Conservation (phyloP, 2,329 filamentous ascomycete genomes). For the Samsoniella hepiali region DNA sequence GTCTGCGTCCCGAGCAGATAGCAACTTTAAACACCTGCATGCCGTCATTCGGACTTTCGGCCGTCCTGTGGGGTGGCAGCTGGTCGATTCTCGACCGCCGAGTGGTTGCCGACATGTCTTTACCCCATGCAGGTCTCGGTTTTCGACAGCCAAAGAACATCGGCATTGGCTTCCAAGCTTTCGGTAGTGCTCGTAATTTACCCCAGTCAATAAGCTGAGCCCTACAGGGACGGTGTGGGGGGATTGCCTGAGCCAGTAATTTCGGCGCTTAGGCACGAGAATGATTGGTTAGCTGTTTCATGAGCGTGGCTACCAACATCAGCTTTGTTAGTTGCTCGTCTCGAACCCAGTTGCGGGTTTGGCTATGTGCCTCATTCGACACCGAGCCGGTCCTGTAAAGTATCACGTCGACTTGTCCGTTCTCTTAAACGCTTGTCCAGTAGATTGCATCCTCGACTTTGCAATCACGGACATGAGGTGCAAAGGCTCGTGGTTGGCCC, state of each 20-base stretch:
- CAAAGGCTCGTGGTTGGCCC: too few relatives aligned
- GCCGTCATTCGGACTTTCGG: neutral
- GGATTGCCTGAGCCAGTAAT: slow-evolving; percentile 7
- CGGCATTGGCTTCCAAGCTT: neutral
- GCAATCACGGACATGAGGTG: too few relatives aligned
- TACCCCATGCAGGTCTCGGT: neutral
- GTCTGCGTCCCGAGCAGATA: neutral
- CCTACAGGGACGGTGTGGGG: slow-evolving; percentile 9
- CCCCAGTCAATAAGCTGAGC: slow-evolving; percentile 10
- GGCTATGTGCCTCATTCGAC: neutral
- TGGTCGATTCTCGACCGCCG: neutral
- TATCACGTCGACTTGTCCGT: too few relatives aligned
- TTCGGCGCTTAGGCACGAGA: slow-evolving; percentile 11
- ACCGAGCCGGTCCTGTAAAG: neutral
- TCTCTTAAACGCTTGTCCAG: too few relatives aligned
- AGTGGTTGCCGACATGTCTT: neutral
- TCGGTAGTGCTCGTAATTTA: neutral
- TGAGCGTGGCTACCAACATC: neutral
- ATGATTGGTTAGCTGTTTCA: slow-evolving; percentile 10
- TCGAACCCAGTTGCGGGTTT: neutral
- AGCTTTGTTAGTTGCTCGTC: neutral
- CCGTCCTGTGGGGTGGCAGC: neutral
- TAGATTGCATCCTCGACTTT: too few relatives aligned
- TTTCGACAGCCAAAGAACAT: neutral
- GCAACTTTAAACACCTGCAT: neutral